A percentile compares a stretch with the other conserved stretches of the same genome.
These are phyloP conservation scores for Erysimum cheiranthoides DNA, from an alignment of 345 rosid genomes.

Conservation along the genomic window DNA sequence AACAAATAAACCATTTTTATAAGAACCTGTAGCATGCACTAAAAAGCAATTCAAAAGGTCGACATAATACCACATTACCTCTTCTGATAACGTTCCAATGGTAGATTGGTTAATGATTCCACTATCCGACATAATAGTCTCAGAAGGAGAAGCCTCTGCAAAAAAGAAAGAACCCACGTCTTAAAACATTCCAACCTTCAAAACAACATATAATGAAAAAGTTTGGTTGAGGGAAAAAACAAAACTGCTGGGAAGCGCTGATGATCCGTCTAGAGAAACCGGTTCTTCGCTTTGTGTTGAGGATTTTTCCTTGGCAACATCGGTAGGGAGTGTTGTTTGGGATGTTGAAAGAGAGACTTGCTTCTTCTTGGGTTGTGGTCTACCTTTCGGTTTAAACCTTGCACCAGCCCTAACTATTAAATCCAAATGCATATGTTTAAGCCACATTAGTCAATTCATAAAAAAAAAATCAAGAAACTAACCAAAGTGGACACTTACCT, in stretches of 20 bases:
- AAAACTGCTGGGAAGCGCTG: conserved; percentile 22
- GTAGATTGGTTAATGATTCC: conserved; percentile 12
- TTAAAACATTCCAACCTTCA: neutral
- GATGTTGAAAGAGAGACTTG: conserved; percentile 38
- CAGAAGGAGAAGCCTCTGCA: conserved; percentile 32
- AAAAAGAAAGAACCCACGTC: neutral
- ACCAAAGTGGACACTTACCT: conserved; percentile 23
- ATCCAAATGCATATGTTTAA: conserved; percentile 7
- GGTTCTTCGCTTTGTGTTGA: conserved; percentile 8
- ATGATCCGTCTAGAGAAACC: conserved; percentile 16
- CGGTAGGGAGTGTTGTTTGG: conserved; percentile 11
- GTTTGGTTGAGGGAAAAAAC: conserved; percentile 20
- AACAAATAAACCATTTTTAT: neutral
- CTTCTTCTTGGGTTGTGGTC: conserved; percentile 37
- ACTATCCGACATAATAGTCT: conserved; percentile 23
- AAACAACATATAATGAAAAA: neutral
- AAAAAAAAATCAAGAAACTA: neutral
- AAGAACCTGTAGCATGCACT: neutral
- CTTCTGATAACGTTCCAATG: conserved; percentile 17
- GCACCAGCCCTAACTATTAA: conserved; percentile 44
- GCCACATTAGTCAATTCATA: conserved; percentile 16
- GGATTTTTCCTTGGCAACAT: conserved; percentile 13
- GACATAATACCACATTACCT: conserved; percentile 11
- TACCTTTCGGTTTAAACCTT: conserved; percentile 47
- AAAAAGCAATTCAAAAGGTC: conserved; percentile 2